phyloP scores from a whole-genome alignment of 768 basidiomycete genomes.

The Chalciporus piperatus region DNA sequence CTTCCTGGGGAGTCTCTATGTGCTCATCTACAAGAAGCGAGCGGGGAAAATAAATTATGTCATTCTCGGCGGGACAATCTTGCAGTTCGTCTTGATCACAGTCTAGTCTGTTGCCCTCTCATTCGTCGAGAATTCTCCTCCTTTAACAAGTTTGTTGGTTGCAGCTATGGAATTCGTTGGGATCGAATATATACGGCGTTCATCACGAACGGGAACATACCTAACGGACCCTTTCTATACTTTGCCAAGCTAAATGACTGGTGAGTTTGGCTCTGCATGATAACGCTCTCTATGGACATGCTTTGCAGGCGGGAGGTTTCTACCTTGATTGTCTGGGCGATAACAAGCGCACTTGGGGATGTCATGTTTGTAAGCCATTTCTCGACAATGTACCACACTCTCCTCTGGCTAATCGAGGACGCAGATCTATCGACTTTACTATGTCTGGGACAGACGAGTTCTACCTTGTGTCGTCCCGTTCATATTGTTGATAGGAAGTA shows the following conservation, averaged over 20 bases:
- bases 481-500: neutral
- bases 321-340: constrained; percentile 2
- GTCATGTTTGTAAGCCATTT: constrained; percentile 1
- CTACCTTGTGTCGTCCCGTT: constrained; percentile 1
- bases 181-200: constrained; percentile 6
- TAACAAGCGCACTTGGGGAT: constrained; percentile 3
- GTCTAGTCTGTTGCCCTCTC: neutral
- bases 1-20: constrained; percentile 7
- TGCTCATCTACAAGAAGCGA: neutral
- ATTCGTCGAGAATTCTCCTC: neutral
- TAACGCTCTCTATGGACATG: neutral
- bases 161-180: constrained; percentile 7
- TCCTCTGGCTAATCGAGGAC: no score
- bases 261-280: neutral
- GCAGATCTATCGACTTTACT: constrained; percentile 6
- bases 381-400: neutral
- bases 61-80: constrained; percentile 1
- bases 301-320: constrained; percentile 4
- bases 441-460: constrained; percentile 3
- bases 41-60: neutral
- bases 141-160: neutral
- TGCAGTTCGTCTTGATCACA: constrained; percentile 9
- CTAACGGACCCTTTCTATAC: constrained; percentile 2
- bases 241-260: constrained; percentile 1
- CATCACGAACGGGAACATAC: constrained; percentile 2